Conservation (phyloP, 1,284 basidiomycete species). For the Vanrija humicola region DNA sequence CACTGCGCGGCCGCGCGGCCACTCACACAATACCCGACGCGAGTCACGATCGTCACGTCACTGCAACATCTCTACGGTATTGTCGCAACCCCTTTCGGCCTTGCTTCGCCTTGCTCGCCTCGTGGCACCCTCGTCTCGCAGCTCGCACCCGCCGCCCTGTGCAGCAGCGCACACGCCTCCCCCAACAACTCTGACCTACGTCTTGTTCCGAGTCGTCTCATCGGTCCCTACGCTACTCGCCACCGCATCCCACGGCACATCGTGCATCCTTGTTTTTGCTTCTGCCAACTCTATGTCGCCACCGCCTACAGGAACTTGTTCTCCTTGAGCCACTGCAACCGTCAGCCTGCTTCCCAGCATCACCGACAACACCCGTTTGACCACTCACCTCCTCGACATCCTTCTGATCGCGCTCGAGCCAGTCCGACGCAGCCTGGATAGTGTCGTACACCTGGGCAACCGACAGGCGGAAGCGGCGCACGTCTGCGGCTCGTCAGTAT, state of each 20-base stretch:
- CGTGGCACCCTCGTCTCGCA: too few relatives aligned
- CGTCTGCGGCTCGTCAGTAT: slow-evolving; percentile 24
- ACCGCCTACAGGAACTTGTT: slow-evolving; percentile 43
- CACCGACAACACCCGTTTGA: slow-evolving; percentile 25
- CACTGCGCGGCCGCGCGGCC: too few relatives aligned
- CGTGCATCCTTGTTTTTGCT: not conserved
- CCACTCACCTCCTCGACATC: slow-evolving; percentile 51
- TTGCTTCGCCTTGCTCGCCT: too few relatives aligned
- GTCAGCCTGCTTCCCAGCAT: slow-evolving; percentile 1
- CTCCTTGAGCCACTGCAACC: slow-evolving; percentile 57
- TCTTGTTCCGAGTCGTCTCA: not conserved
- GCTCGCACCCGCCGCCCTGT: too few relatives aligned
- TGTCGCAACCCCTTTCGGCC: too few relatives aligned
- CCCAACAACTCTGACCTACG: not conserved
- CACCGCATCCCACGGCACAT: not conserved
- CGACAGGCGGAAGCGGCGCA: slow-evolving; percentile 51
- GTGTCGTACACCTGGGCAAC: slow-evolving; percentile 55
- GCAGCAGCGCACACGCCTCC: not conserved
- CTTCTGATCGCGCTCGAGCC: slow-evolving; percentile 53
- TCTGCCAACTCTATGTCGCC: not conserved
- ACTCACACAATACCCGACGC: too few relatives aligned
- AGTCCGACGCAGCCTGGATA: slow-evolving; percentile 53
- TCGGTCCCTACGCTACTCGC: not conserved
- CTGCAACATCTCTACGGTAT: too few relatives aligned
- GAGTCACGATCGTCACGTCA: too few relatives aligned